These are phyloP conservation scores for Candida nonsorbophila DNA, from an alignment of 805 yeast species.

Conservation along the genomic window DNA sequence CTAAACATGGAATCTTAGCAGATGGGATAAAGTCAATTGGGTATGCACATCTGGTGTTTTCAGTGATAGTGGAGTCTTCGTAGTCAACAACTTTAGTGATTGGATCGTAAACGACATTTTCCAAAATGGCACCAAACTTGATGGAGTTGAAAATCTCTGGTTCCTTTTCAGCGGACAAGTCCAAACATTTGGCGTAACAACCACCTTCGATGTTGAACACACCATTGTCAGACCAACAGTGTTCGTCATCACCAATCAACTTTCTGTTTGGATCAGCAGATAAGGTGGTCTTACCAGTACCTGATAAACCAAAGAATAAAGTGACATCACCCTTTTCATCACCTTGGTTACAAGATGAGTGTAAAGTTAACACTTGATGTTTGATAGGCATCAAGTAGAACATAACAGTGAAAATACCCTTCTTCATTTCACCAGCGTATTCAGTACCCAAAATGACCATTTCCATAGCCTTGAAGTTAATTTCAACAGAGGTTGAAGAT, in stretches of 20 bases:
- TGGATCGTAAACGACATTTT: constrained; percentile 85
- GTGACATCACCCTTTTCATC: constrained; percentile 77
- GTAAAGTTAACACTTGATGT: constrained; percentile 86
- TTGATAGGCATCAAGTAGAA: constrained; percentile 96
- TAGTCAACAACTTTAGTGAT: constrained; percentile 79
- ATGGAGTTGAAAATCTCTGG: constrained; percentile 96
- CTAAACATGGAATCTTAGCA: constrained; percentile 92
- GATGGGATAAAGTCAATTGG: constrained; percentile 96
- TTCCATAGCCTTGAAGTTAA: constrained; percentile 96
- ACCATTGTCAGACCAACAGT: constrained; percentile 98
- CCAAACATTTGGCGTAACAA: constrained; percentile 96
- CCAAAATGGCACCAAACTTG: constrained; percentile 90
- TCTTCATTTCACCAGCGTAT: constrained; percentile 99
- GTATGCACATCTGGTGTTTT: constrained; percentile 97
- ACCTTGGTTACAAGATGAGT: constrained; percentile 95
- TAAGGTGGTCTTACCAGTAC: constrained; percentile 97
- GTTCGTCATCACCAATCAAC: constrained; percentile 98
- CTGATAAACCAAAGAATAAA: constrained; percentile 92
- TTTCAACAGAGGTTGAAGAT: constrained; percentile 90
- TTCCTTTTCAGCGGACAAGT: constrained; percentile 84
- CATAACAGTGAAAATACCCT: constrained; percentile 98
- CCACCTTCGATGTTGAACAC: constrained; percentile 99
- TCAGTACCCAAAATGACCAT: constrained; percentile 98
- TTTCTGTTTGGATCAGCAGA: constrained; percentile 93
- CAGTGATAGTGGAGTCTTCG: constrained; percentile 76